phyloP scores from a whole-genome alignment of 192 early-diverging fungal species.

The Polychytrium aggregatum region DNA sequence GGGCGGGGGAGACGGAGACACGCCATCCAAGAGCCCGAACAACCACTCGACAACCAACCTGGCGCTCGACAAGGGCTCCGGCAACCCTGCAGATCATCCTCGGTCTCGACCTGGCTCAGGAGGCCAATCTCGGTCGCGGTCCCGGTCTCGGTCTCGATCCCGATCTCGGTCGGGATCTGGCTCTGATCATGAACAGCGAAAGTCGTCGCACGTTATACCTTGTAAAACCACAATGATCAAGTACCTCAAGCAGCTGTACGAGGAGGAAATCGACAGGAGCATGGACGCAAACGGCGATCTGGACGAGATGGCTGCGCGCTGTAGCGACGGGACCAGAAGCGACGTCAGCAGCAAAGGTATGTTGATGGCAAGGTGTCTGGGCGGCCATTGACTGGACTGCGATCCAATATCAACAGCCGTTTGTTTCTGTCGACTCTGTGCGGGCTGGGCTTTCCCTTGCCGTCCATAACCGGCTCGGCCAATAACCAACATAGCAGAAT shows the following conservation, averaged over 20 bases:
- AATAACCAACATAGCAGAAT: too few species aligned
- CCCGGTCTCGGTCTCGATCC: too few species aligned
- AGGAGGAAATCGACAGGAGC: conserved; percentile 40
- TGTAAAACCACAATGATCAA: conserved; percentile 46
- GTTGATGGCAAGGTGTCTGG: too few species aligned
- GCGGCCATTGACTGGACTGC: too few species aligned
- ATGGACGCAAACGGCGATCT: too few species aligned
- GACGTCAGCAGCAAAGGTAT: too few species aligned
- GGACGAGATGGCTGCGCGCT: too few species aligned
- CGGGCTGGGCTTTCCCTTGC: too few species aligned
- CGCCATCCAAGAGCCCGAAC: conserved; percentile 1
- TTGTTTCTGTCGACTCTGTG: too few species aligned
- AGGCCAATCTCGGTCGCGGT: neutral
- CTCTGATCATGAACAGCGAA: neutral
- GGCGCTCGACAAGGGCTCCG: neutral
- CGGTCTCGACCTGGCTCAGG: neutral
- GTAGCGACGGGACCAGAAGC: too few species aligned
- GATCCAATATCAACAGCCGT: too few species aligned
- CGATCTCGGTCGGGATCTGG: neutral
- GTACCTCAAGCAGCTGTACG: conserved; percentile 29
- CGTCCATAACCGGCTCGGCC: too few species aligned
- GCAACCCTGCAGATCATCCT: neutral
- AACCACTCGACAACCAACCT: conserved; percentile 4
- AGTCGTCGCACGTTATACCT: conserved; percentile 18
- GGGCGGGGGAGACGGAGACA: conserved; percentile 18